phyloP scores from a whole-genome alignment of 192 early-diverging fungal genomes.

The Podila verticillata region DNA sequence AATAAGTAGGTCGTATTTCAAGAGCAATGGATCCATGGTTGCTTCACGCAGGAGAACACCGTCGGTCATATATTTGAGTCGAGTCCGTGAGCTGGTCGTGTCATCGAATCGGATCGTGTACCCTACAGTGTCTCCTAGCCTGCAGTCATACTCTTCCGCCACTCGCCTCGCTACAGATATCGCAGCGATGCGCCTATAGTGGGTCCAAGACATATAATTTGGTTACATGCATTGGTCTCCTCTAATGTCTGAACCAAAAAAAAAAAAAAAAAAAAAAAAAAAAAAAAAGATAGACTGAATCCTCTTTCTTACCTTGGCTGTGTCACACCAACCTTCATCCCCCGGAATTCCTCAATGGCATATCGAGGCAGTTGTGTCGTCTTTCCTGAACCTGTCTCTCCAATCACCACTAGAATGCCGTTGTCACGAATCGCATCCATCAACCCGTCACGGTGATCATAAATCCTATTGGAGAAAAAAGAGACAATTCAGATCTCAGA shows the following conservation, averaged over 20 bases:
- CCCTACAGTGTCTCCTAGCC: conserved; percentile 85
- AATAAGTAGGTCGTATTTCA: conserved; percentile 91
- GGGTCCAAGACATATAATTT: too few relatives aligned
- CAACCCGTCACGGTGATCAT: conserved; percentile 54
- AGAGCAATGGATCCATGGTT: conserved; percentile 79
- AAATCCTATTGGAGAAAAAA: conserved; percentile 17
- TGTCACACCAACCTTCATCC: conserved; percentile 69
- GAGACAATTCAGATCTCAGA: neutral
- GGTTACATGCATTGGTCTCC: too few relatives aligned
- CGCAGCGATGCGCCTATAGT: conserved; percentile 79
- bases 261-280: too few relatives aligned
- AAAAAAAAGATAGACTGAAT: neutral
- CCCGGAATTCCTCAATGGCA: conserved; percentile 64
- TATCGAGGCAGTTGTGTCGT: conserved; percentile 92
- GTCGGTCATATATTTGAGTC: conserved; percentile 98
- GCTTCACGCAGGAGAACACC: conserved; percentile 94
- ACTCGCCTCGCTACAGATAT: conserved; percentile 96
- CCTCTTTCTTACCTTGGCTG: conserved; percentile 70
- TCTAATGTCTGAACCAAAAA: too few relatives aligned
- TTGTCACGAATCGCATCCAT: conserved; percentile 89
- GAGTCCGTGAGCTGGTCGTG: conserved; percentile 82
- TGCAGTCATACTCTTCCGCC: conserved; percentile 87
- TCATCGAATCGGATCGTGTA: conserved; percentile 98
- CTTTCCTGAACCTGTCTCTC: conserved; percentile 93
- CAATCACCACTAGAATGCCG: conserved; percentile 87